A percentile compares a stretch with the other conserved stretches of the same genome.
These are phyloP conservation scores for Sporothrix luriei DNA, from an alignment of 2,329 filamentous ascomycete genomes.

Conservation along the genomic window DNA sequence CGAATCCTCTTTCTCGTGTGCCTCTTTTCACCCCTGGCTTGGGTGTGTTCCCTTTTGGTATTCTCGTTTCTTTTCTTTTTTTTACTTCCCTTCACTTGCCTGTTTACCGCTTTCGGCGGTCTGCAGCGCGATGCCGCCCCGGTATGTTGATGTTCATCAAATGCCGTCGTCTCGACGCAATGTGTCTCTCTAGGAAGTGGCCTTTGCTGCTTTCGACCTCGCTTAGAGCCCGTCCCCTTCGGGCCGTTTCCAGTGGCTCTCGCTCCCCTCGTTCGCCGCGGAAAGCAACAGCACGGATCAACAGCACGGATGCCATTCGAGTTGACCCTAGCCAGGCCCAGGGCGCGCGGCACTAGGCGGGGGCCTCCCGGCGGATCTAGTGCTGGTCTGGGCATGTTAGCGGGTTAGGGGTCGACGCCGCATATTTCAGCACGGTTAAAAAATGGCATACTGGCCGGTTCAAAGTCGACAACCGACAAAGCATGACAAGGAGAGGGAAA, in stretches of 20 bases:
- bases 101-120: slow-evolving; percentile 2
- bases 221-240: not conserved
- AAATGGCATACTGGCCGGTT: not conserved
- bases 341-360: not conserved
- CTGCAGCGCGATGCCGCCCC: not conserved
- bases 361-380: slow-evolving; percentile 10
- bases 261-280: not conserved
- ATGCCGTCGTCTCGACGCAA: not conserved
- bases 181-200: too few species aligned
- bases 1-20: not conserved
- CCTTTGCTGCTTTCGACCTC: too few species aligned
- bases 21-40: too few species aligned
- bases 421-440: too few species aligned
- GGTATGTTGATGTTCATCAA: not conserved
- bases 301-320: slow-evolving; percentile 10
- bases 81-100: not conserved
- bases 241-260: not conserved
- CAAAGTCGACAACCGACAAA: not conserved
- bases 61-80: not conserved
- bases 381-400: not conserved
- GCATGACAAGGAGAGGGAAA: too few species aligned
- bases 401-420: too few species aligned
- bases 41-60: too few species aligned
- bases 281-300: not conserved
- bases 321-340: slow-evolving; percentile 4